phyloP scores from a whole-genome alignment of 495 filamentous ascomycete species.

The Corynascus novoguineensis region DNA sequence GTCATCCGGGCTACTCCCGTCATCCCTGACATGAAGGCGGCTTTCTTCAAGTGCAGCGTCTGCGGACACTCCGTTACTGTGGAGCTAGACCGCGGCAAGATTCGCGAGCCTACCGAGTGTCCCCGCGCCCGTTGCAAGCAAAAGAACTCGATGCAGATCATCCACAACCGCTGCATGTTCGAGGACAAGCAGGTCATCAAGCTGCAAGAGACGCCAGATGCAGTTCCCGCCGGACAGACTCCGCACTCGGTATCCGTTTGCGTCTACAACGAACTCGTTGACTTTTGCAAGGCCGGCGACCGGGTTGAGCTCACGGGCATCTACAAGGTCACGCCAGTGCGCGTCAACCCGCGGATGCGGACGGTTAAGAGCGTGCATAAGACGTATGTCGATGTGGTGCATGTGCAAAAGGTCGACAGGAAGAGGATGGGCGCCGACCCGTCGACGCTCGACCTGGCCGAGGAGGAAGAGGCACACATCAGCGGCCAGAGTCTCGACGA shows the following conservation, averaged over 20 bases:
- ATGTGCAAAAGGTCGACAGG: conserved; percentile 94
- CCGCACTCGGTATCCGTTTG: conserved; percentile 98
- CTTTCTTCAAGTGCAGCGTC: conserved; percentile 90
- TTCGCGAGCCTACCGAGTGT: conserved; percentile 87
- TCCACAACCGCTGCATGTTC: conserved; percentile 94
- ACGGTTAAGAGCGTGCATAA: conserved; percentile 94
- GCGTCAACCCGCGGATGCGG: conserved; percentile 89
- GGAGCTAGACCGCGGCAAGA: conserved; percentile 90
- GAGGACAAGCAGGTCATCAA: conserved; percentile 99
- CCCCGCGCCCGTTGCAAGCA: conserved; percentile 77
- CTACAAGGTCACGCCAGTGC: conserved; percentile 89
- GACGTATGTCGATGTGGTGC: conserved; percentile 92
- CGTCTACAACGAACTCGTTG: conserved; percentile 93
- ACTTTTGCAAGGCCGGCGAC: conserved; percentile 96
- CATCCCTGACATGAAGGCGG: conserved; percentile 94
- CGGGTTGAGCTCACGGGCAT: conserved; percentile 94
- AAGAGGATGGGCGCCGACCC: conserved; percentile 87
- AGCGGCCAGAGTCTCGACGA: conserved; percentile 77
- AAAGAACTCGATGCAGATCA: conserved; percentile 93
- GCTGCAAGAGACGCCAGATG: conserved; percentile 94
- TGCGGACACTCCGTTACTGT: conserved; percentile 89
- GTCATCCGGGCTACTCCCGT: conserved; percentile 94
- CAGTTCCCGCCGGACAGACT: conserved; percentile 88
- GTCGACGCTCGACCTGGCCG: conserved; percentile 62
- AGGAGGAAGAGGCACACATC: conserved; percentile 69